Evolutionary conservation across 495 filamentous ascomycete genomes (phyloP).

Genomic region (Penicillium coprophilum): DNA sequence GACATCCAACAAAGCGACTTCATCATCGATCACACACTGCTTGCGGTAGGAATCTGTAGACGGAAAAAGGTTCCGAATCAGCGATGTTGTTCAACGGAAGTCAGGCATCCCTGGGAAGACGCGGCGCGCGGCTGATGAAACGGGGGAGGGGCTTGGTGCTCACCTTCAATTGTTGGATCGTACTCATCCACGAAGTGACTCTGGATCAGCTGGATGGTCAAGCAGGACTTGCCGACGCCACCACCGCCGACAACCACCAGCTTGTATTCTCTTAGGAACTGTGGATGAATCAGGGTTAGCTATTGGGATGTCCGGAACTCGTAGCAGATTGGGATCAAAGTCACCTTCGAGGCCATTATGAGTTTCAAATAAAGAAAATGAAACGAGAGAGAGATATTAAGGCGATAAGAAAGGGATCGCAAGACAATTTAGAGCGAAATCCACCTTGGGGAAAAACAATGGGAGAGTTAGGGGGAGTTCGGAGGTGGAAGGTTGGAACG

Average conservation of each 20-base stretch:
- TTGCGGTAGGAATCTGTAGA: conserved; percentile 94
- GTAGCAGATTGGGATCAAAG: background rate
- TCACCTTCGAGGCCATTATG: conserved; percentile 34
- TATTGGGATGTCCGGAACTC: conserved; percentile 10
- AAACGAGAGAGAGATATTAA: conserved; percentile 2
- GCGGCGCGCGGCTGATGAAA: background rate
- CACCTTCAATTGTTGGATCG: conserved; percentile 99
- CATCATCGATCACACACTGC: conserved; percentile 98
- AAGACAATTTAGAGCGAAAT: background rate
- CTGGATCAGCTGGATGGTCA: conserved; percentile 99
- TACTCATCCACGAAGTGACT: conserved; percentile 99
- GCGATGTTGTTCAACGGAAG: conserved; percentile 6
- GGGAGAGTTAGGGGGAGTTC: conserved; percentile 7
- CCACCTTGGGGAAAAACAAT: background rate
- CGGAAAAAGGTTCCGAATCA: conserved; percentile 18
- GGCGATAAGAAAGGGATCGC: background rate
- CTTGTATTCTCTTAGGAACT: conserved; percentile 99
- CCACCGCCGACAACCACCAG: conserved; percentile 96
- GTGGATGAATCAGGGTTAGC: conserved; percentile 12
- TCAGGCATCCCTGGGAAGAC: background rate
- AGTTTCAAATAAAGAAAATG: conserved; percentile 9
- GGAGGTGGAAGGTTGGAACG: conserved; percentile 4
- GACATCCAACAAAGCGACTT: conserved; percentile 94
- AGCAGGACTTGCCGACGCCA: conserved; percentile 97
- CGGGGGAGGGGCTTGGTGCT: conserved; percentile 22